These are phyloP conservation scores for Cercospora sp. DNA, from an alignment of 2,329 filamentous ascomycete genomes.

Conservation along the genomic window DNA sequence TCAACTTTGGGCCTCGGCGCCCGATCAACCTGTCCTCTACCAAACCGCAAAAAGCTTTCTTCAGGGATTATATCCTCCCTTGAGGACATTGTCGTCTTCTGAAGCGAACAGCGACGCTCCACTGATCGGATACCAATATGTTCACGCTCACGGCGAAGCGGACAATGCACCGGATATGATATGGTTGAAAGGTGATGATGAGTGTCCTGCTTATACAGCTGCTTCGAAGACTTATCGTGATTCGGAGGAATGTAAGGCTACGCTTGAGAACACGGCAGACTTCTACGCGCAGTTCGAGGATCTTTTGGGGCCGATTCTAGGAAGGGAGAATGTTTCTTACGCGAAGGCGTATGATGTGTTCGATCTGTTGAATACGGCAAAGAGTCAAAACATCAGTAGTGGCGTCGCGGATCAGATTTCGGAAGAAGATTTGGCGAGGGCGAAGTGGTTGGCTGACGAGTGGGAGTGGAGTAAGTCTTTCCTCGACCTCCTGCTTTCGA, in stretches of 20 bases:
- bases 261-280: background rate
- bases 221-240: constrained; percentile 1
- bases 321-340: constrained; percentile 13
- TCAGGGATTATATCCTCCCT: constrained; percentile 16
- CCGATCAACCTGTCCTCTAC: constrained; percentile 17
- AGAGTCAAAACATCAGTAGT: constrained; percentile 8
- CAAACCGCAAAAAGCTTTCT: constrained; percentile 16
- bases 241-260: background rate
- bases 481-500: background rate
- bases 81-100: background rate
- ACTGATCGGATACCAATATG: constrained; percentile 15
- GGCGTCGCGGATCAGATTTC: constrained; percentile 1
- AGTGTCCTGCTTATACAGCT: constrained; percentile 10
- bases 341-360: constrained; percentile 18
- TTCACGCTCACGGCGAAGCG: constrained; percentile 17
- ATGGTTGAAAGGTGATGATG: constrained; percentile 20
- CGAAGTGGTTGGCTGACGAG: constrained; percentile 5
- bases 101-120: background rate
- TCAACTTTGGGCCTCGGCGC: constrained; percentile 16
- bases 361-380: constrained; percentile 17
- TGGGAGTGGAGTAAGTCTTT: constrained; percentile 11
- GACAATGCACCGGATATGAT: constrained; percentile 18
- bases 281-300: constrained; percentile 13
- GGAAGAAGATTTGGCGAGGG: background rate
- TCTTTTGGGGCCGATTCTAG: constrained; percentile 8